A percentile compares a stretch with the other conserved stretches of the same genome.
These are phyloP conservation scores for Sarcomyxa edulis DNA, from an alignment of 768 basidiomycete species.

Conservation along the genomic window DNA sequence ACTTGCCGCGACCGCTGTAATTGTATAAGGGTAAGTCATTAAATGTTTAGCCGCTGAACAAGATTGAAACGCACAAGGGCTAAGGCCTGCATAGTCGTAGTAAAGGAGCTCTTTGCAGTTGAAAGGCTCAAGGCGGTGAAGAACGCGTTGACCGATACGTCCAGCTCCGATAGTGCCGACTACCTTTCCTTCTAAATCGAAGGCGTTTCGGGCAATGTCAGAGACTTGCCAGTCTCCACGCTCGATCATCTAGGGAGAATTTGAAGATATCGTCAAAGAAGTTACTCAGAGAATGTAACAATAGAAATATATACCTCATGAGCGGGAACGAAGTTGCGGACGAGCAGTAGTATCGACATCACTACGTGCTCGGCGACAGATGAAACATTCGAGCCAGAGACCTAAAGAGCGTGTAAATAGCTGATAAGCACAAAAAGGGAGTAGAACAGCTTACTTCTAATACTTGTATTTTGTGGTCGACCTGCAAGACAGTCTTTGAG, in stretches of 20 bases:
- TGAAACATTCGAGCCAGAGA: slow-evolving; percentile 86
- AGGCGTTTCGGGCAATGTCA: slow-evolving; percentile 75
- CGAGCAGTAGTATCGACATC: slow-evolving; percentile 87
- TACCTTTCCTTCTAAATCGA: slow-evolving; percentile 87
- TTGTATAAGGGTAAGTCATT: neutral
- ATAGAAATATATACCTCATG: slow-evolving; percentile 58
- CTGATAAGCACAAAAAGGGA: neutral
- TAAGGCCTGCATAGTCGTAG: slow-evolving; percentile 78
- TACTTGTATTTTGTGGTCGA: slow-evolving; percentile 74
- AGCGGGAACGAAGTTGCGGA: slow-evolving; percentile 84
- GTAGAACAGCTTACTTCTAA: slow-evolving; percentile 41
- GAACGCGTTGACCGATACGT: slow-evolving; percentile 81
- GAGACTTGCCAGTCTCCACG: slow-evolving; percentile 87
- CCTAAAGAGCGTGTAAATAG: slow-evolving; percentile 26
- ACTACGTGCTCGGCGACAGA: slow-evolving; percentile 90
- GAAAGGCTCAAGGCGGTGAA: slow-evolving; percentile 77
- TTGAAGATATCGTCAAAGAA: neutral
- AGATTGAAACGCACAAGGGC: too few species aligned
- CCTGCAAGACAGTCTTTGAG: too few species aligned
- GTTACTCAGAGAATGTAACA: neutral
- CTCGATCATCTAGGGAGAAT: slow-evolving; percentile 59
- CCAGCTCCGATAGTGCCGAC: slow-evolving; percentile 85
- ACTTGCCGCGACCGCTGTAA: slow-evolving; percentile 54
- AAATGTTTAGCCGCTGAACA: neutral
- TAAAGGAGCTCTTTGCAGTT: slow-evolving; percentile 88